These are phyloP conservation scores for Gaeumannomyces sp. DNA, from an alignment of 2,329 filamentous ascomycete genomes.

Conservation along the genomic window DNA sequence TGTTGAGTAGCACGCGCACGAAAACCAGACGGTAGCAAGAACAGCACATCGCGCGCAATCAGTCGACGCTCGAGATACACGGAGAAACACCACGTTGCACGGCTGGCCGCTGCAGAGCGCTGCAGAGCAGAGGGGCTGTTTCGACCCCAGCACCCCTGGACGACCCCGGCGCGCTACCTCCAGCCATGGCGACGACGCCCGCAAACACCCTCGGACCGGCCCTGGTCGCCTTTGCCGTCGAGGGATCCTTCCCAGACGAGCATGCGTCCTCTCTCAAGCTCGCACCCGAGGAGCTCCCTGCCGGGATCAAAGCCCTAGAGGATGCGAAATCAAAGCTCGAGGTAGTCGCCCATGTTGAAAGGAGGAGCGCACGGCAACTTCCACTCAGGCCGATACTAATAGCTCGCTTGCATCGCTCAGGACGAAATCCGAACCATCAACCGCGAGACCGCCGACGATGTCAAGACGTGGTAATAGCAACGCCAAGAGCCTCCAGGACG, in stretches of 20 bases:
- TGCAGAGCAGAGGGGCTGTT: background rate
- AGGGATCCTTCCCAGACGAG: slow-evolving; percentile 42
- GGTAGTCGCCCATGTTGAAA: slow-evolving; percentile 24
- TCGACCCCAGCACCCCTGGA: background rate
- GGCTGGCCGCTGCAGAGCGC: too few relatives aligned
- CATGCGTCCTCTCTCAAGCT: slow-evolving; percentile 33
- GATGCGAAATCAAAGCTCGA: slow-evolving; percentile 38
- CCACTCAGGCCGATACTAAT: background rate
- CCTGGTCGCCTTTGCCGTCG: slow-evolving; percentile 55
- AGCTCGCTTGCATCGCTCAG: background rate
- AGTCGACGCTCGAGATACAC: background rate
- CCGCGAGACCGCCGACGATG: slow-evolving; percentile 68
- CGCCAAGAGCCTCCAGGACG: slow-evolving; percentile 76
- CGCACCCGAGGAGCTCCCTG: slow-evolving; percentile 28
- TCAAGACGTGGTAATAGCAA: slow-evolving; percentile 82
- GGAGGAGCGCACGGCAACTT: background rate
- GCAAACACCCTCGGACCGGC: slow-evolving; percentile 39
- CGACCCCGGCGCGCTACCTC: background rate
- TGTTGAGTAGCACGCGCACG: background rate
- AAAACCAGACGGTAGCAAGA: background rate
- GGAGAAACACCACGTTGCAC: background rate
- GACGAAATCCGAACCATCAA: slow-evolving; percentile 70
- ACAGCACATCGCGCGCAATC: background rate
- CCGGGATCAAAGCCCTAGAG: slow-evolving; percentile 34
- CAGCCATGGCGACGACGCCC: background rate